Conservation (phyloP, 371 early-diverging fungal genomes). For the Rhizopus arrhizus region DNA sequence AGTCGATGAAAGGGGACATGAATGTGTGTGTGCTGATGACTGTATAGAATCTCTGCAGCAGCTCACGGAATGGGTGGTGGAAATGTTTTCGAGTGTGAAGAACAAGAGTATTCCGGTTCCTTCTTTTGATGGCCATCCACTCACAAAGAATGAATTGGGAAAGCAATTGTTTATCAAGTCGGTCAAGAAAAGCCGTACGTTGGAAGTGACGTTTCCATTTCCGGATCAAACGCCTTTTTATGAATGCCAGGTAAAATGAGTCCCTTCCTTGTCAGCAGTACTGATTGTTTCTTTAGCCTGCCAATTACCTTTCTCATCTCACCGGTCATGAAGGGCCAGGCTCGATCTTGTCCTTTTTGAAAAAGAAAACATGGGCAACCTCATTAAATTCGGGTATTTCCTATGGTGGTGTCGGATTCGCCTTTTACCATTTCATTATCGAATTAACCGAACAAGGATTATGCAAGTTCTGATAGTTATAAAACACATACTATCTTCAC, state of each 20-base stretch:
- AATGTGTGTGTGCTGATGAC: neutral
- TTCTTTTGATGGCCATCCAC: constrained; percentile 69
- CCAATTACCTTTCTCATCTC: constrained; percentile 68
- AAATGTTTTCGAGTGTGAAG: constrained; percentile 69
- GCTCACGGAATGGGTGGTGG: constrained; percentile 75
- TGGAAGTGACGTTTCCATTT: constrained; percentile 84
- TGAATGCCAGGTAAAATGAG: constrained; percentile 47
- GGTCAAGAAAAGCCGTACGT: constrained; percentile 72
- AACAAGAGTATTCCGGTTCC: constrained; percentile 73
- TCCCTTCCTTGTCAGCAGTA: neutral
- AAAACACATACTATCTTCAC: neutral
- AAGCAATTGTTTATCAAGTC: constrained; percentile 75
- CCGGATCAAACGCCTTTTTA: constrained; percentile 71
- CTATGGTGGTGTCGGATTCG: constrained; percentile 68
- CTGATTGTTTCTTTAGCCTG: constrained; percentile 49
- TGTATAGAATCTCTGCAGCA: constrained; percentile 78
- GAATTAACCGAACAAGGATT: constrained; percentile 85
- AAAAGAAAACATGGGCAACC: constrained; percentile 87
- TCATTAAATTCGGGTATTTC: constrained; percentile 65
- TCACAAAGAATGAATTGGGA: constrained; percentile 68
- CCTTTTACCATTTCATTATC: constrained; percentile 75
- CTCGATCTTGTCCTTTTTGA: constrained; percentile 80
- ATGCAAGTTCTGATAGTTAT: constrained; percentile 32
- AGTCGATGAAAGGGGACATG: neutral
- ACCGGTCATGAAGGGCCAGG: constrained; percentile 87